Percentiles rank a stretch among this genome's conserved stretches.
Conservation (phyloP, 805 yeast species). For the Zygoascus ofunaensis region DNA sequence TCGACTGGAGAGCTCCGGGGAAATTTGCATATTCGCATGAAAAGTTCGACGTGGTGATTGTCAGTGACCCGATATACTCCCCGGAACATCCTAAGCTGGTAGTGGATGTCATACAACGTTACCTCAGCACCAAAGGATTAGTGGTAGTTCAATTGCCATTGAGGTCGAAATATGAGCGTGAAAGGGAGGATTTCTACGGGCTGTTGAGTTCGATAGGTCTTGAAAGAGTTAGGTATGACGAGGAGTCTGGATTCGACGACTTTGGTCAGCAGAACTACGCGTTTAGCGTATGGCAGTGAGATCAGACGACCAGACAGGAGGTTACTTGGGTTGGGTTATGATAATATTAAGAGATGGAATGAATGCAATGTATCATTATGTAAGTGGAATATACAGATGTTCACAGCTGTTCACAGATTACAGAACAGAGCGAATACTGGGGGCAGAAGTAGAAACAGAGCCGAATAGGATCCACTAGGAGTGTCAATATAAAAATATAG, state of each 20-base stretch:
- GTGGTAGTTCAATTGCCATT: slow-evolving; percentile 72
- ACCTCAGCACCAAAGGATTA: slow-evolving; percentile 33
- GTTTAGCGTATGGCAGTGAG: slow-evolving; percentile 14
- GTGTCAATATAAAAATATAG: no score
- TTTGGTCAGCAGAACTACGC: slow-evolving; percentile 55
- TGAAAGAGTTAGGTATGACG: slow-evolving; percentile 30
- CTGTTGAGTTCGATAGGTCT: slow-evolving; percentile 34
- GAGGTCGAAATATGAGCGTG: slow-evolving; percentile 54
- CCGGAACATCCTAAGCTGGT: slow-evolving; percentile 71
- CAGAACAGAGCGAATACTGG: no score
- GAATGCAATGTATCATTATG: no score
- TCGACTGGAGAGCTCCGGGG: slow-evolving; percentile 72
- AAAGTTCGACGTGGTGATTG: slow-evolving; percentile 50
- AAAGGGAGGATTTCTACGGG: slow-evolving; percentile 52
- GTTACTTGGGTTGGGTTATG: background rate
- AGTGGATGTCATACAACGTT: slow-evolving; percentile 44
- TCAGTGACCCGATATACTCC: slow-evolving; percentile 88
- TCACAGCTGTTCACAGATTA: no score
- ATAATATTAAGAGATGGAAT: no score
- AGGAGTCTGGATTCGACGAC: slow-evolving; percentile 71
- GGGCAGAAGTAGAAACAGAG: no score
- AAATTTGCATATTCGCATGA: slow-evolving; percentile 16
- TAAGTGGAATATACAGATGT: no score
- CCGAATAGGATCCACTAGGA: no score
- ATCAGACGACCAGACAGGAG: no score